phyloP scores from a whole-genome alignment of 2,329 filamentous ascomycete genomes.

The Alternaria viburni region DNA sequence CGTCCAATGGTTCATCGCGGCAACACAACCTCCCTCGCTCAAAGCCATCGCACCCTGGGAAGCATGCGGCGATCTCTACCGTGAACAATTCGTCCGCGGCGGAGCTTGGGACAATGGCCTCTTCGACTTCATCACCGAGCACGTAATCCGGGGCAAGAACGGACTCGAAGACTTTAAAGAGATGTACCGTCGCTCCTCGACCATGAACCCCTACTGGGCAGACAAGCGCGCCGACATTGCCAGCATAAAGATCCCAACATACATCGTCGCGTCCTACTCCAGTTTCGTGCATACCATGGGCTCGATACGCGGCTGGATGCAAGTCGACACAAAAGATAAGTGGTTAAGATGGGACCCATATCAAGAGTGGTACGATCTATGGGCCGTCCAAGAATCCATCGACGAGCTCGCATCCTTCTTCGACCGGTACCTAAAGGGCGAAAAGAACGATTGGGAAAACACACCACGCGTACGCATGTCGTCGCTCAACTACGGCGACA shows the following conservation, averaged over 20 bases:
- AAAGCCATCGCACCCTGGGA: conserved; percentile 57
- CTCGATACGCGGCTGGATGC: conserved; percentile 21
- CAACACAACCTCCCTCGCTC: conserved; percentile 50
- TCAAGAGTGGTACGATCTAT: conserved; percentile 29
- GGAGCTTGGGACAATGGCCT: conserved; percentile 12
- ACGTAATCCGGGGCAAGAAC: conserved; percentile 30
- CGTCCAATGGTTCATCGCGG: conserved; percentile 52
- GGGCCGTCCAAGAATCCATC: conserved; percentile 9
- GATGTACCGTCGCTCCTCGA: conserved; percentile 14
- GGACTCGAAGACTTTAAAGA: conserved; percentile 13
- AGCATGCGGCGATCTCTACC: conserved; percentile 42
- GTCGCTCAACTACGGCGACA: conserved; percentile 34
- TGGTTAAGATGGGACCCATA: conserved; percentile 22
- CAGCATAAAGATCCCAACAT: conserved; percentile 22
- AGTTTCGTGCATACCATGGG: conserved; percentile 20
- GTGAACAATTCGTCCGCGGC: conserved; percentile 20
- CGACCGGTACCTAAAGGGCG: conserved; percentile 54
- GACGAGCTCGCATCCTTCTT: conserved; percentile 49
- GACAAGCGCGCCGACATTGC: conserved; percentile 16
- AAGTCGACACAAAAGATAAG: conserved; percentile 14
- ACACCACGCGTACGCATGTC: conserved; percentile 56
- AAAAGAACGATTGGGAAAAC: conserved; percentile 56
- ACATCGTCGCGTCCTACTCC: conserved; percentile 20
- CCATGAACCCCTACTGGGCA: conserved; percentile 21
- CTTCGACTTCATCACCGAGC: conserved; percentile 12